These are phyloP conservation scores for Selenicereus undatus DNA, from an alignment of 148 eudicot species.

Conservation along the genomic window DNA sequence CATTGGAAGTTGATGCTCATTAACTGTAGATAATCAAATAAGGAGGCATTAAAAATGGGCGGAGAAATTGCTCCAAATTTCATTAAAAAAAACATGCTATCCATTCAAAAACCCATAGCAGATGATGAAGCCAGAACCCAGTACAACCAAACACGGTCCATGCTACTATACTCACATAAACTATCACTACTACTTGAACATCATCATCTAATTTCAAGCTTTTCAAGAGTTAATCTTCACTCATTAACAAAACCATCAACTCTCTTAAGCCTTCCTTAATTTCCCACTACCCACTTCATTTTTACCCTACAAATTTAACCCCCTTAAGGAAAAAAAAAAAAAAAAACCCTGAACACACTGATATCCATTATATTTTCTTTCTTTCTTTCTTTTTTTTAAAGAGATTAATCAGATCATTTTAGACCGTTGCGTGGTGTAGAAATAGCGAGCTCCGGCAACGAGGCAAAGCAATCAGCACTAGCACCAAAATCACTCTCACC, in stretches of 20 bases:
- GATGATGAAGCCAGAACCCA: not conserved
- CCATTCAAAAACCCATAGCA: no score
- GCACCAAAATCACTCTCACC: slow-evolving; percentile 1
- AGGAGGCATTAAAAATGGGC: no score
- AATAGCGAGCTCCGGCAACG: slow-evolving; percentile 61
- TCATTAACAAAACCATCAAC: not conserved
- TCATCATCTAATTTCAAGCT: not conserved
- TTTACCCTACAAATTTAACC: not conserved
- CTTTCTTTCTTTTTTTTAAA: not conserved
- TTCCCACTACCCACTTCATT: no score
- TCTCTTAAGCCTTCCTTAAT: not conserved
- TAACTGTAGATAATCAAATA: no score
- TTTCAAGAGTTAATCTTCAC: not conserved
- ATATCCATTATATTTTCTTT: not conserved
- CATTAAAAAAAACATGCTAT: no score
- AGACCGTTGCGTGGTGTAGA: slow-evolving; percentile 47
- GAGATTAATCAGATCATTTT: slow-evolving; percentile 20
- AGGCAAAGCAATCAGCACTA: slow-evolving; percentile 36
- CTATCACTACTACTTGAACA: not conserved
- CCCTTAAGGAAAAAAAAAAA: not conserved
- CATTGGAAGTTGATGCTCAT: no score
- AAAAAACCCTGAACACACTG: not conserved
- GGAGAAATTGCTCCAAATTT: no score
- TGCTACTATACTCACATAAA: not conserved
- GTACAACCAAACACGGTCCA: not conserved